phyloP scores from a whole-genome alignment of 208 protist genomes.

The Trypanosoma cruzi region DNA sequence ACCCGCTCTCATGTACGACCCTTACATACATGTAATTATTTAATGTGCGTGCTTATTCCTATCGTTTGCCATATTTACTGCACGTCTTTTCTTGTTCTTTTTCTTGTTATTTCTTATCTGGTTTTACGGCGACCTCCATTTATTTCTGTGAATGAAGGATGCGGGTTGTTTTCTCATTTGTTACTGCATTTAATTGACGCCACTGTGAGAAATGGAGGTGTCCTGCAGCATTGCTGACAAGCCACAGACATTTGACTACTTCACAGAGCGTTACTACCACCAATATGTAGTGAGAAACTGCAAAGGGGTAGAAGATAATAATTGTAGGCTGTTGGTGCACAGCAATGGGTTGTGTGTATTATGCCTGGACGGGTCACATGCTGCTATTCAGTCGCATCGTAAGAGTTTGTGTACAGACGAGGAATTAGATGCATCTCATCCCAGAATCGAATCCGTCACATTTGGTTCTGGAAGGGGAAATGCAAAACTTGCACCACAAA shows the following conservation, averaged over 20 bases:
- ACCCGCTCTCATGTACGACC: no score
- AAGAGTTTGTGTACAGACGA: not conserved
- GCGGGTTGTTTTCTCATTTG: not conserved
- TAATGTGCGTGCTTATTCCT: no score
- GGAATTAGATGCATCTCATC: not conserved
- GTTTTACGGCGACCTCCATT: not conserved
- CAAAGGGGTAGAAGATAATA: slow-evolving; percentile 66
- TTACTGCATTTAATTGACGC: not conserved
- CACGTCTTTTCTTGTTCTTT: slow-evolving; percentile 10
- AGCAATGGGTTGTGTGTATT: slow-evolving; percentile 86
- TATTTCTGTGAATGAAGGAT: not conserved
- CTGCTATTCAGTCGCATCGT: slow-evolving; percentile 23
- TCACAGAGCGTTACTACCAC: slow-evolving; percentile 78
- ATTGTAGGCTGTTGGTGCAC: slow-evolving; percentile 80
- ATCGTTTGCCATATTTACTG: no score
- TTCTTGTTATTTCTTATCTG: slow-evolving; percentile 4
- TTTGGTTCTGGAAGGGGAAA: slow-evolving; percentile 57
- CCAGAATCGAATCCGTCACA: slow-evolving; percentile 25
- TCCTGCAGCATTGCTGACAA: not conserved
- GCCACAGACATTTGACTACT: slow-evolving; percentile 75
- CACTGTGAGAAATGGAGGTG: not conserved
- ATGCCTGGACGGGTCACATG: slow-evolving; percentile 75
- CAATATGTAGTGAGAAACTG: slow-evolving; percentile 71
- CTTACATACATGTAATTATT: no score
- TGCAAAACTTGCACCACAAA: slow-evolving; percentile 41